Percentiles rank a stretch among this genome's conserved stretches.
Evolutionary conservation across 2,329 filamentous ascomycete species (phyloP).

Genomic region (Pezicula neosporulosa): DNA sequence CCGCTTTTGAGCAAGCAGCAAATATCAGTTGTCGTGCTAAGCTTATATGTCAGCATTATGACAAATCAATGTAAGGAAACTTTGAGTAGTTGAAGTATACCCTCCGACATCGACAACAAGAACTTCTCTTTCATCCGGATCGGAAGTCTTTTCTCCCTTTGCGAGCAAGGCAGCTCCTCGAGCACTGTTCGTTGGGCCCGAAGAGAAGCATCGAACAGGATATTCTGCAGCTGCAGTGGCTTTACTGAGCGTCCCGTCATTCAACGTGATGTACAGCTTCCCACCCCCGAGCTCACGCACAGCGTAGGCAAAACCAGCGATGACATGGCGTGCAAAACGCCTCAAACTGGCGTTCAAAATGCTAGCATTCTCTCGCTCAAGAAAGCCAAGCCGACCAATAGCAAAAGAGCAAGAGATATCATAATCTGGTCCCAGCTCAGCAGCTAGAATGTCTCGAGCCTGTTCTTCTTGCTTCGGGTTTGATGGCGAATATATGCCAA

Average conservation of each 20-base stretch:
- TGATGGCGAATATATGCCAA: slow-evolving; percentile 55
- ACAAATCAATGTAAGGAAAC: no score
- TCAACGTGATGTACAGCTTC: slow-evolving; percentile 53
- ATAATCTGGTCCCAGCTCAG: slow-evolving; percentile 33
- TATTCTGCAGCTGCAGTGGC: slow-evolving; percentile 49
- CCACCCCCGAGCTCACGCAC: slow-evolving; percentile 46
- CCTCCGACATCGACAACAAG: slow-evolving; percentile 53
- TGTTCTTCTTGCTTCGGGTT: slow-evolving; percentile 51
- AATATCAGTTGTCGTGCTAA: slow-evolving; percentile 56
- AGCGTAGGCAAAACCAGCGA: slow-evolving; percentile 50
- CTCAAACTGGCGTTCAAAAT: slow-evolving; percentile 63
- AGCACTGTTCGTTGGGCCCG: slow-evolving; percentile 62
- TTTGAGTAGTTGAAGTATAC: slow-evolving; percentile 10
- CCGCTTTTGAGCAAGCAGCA: slow-evolving; percentile 54
- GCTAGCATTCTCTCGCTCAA: slow-evolving; percentile 62
- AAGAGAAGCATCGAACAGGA: slow-evolving; percentile 60
- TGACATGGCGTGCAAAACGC: slow-evolving; percentile 52
- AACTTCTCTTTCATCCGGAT: slow-evolving; percentile 19
- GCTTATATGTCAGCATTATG: slow-evolving; percentile 4
- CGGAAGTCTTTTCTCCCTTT: slow-evolving; percentile 9
- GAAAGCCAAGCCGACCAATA: slow-evolving; percentile 42
- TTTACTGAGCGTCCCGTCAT: slow-evolving; percentile 58
- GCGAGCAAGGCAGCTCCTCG: slow-evolving; percentile 57
- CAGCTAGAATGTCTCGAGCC: slow-evolving; percentile 41
- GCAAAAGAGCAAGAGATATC: slow-evolving; percentile 49